A percentile compares a stretch with the other conserved stretches of the same genome.
phyloP scores from a whole-genome alignment of 1,284 basidiomycete species.

The Cryptococcus sp. region DNA sequence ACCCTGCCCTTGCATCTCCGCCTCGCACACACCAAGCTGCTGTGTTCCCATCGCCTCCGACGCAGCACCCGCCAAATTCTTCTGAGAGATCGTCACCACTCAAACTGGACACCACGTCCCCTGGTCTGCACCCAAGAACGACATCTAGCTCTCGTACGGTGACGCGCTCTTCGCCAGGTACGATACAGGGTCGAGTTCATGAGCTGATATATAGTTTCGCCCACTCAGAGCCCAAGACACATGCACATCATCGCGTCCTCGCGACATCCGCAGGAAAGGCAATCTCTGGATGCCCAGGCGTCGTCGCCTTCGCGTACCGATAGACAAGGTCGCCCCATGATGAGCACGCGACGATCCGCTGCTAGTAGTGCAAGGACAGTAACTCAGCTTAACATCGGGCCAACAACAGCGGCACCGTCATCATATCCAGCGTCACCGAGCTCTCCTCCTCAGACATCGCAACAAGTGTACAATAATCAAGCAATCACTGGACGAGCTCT shows the following conservation, averaged over 20 bases:
- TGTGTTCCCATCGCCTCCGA: neutral
- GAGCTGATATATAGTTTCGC: neutral
- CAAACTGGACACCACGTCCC: neutral
- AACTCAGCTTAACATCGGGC: constrained; percentile 1
- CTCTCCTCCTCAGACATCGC: neutral
- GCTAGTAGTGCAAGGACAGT: constrained; percentile 7
- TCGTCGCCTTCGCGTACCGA: neutral
- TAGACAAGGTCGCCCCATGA: neutral
- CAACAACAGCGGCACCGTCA: neutral
- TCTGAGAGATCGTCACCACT: neutral
- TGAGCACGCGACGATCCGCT: constrained; percentile 13
- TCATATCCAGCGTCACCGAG: neutral
- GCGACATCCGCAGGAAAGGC: neutral
- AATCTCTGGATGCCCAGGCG: neutral
- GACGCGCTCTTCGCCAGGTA: neutral
- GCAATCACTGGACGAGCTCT: neutral
- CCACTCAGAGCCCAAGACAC: neutral
- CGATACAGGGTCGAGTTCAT: neutral
- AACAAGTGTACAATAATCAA: no score
- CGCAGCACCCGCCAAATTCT: neutral
- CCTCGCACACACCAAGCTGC: neutral
- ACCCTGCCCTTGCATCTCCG: constrained; percentile 7
- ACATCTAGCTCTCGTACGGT: no score
- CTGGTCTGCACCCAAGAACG: neutral
- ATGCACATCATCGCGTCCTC: neutral